Conservation (phyloP, 345 rosid genomes). For the Rhodamnia rubescens region DNA sequence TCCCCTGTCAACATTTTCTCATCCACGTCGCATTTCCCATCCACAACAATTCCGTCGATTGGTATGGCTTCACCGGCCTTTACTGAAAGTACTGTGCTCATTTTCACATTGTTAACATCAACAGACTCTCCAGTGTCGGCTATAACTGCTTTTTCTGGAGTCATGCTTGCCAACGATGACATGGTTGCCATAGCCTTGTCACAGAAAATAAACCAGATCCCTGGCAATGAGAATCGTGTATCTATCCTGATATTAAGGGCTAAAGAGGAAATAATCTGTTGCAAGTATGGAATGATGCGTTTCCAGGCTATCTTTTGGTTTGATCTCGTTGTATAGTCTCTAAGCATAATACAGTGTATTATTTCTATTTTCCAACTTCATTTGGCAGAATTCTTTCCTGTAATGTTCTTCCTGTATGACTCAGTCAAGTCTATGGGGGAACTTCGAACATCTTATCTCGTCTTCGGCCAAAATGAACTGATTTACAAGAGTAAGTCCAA, state of each 20-base stretch:
- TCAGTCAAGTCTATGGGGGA: background rate
- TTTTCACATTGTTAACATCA: conserved; percentile 42
- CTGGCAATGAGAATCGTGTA: background rate
- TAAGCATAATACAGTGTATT: background rate
- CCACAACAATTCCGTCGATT: conserved; percentile 73
- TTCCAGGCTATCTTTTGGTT: background rate
- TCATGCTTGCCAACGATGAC: conserved; percentile 61
- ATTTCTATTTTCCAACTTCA: too few relatives aligned
- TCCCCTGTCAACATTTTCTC: conserved; percentile 79
- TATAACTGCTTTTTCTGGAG: conserved; percentile 68
- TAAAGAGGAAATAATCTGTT: background rate
- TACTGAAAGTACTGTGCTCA: conserved; percentile 54
- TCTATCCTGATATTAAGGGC: background rate
- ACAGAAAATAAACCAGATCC: background rate
- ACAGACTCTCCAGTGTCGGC: conserved; percentile 75
- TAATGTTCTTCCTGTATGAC: background rate
- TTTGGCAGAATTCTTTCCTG: background rate
- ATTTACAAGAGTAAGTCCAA: background rate
- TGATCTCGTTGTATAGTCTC: background rate
- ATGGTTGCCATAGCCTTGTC: conserved; percentile 65
- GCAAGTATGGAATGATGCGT: background rate
- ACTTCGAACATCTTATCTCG: background rate
- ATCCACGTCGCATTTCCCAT: conserved; percentile 75
- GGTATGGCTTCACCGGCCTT: conserved; percentile 81
- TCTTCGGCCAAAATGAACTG: background rate